These are phyloP conservation scores for Fusarium xylarioides DNA, from an alignment of 2,329 filamentous ascomycete genomes.

Conservation along the genomic window DNA sequence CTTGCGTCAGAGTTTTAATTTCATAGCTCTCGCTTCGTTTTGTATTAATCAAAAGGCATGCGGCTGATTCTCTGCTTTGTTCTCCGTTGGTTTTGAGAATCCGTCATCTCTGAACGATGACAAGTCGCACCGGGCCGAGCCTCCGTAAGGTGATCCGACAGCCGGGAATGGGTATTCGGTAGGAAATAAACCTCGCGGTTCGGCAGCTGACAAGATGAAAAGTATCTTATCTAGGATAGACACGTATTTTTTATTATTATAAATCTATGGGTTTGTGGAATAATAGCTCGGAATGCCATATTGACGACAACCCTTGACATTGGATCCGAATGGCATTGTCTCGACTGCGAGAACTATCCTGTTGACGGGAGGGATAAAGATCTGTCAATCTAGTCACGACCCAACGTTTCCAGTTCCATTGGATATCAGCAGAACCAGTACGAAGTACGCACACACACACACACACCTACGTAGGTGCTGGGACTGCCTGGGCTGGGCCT, in stretches of 20 bases:
- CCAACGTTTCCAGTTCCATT: conserved; percentile 8
- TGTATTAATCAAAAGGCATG: conserved; percentile 3
- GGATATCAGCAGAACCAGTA: not conserved
- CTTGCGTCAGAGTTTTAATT: conserved; percentile 20
- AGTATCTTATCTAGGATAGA: not conserved
- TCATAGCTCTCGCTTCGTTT: not conserved
- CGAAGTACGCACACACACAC: not conserved
- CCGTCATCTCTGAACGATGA: not conserved
- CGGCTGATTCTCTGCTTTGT: not conserved
- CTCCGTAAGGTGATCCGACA: conserved; percentile 6
- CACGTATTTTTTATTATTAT: not conserved
- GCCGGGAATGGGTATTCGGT: conserved; percentile 7
- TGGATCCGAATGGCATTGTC: not conserved
- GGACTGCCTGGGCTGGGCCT: conserved; percentile 15
- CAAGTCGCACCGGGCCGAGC: conserved; percentile 20
- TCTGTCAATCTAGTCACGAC: conserved; percentile 19
- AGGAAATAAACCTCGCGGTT: conserved; percentile 2
- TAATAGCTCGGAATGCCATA: not conserved
- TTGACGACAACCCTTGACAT: not conserved
- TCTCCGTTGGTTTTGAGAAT: not conserved
- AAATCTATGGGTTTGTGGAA: not conserved
- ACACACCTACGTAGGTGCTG: conserved; percentile 11
- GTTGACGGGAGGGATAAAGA: not conserved
- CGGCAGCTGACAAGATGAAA: not conserved
- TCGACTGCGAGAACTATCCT: not conserved